Percentiles rank a stretch among this genome's conserved stretches.
These are phyloP conservation scores for Blastobotrys serpentis DNA, from an alignment of 1,139 yeast genomes.

Conservation along the genomic window DNA sequence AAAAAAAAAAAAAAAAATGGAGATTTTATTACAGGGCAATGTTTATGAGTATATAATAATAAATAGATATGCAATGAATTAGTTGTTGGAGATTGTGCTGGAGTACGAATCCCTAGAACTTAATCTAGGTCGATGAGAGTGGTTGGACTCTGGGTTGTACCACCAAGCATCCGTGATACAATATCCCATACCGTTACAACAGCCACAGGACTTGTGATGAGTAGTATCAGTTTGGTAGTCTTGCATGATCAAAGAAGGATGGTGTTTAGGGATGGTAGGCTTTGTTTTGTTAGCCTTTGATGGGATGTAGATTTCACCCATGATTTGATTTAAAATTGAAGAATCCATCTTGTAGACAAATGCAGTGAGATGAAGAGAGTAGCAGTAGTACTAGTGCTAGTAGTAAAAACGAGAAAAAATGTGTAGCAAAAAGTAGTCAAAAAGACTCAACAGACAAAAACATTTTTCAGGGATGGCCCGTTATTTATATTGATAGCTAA, in stretches of 20 bases:
- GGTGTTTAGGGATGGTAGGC: slow-evolving; percentile 44
- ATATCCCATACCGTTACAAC: slow-evolving; percentile 42
- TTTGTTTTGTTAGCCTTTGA: slow-evolving; percentile 24
- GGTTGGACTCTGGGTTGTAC: slow-evolving; percentile 25
- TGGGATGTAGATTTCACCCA: slow-evolving; percentile 49
- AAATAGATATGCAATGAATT: background rate
- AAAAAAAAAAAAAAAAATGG: too few species aligned
- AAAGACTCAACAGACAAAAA: too few species aligned
- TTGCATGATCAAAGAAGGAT: slow-evolving; percentile 50
- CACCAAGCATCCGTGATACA: slow-evolving; percentile 54
- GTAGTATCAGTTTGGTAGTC: slow-evolving; percentile 48
- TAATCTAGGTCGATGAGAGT: background rate
- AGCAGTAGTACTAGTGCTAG: too few species aligned
- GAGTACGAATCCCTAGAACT: slow-evolving; percentile 1
- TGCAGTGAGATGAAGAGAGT: too few species aligned
- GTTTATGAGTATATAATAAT: slow-evolving; percentile 3
- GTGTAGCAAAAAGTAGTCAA: background rate
- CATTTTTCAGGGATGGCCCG: background rate
- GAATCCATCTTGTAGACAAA: slow-evolving; percentile 43
- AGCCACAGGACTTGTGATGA: slow-evolving; percentile 48
- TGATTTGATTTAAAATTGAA: slow-evolving; percentile 40
- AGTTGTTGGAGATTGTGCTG: background rate
- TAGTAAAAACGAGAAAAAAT: background rate
- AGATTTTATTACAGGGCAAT: background rate
- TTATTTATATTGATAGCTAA: background rate